A percentile compares a stretch with the other conserved stretches of the same genome.
phyloP scores from a whole-genome alignment of 805 yeast genomes.

The Lipomyces starkeyi region DNA sequence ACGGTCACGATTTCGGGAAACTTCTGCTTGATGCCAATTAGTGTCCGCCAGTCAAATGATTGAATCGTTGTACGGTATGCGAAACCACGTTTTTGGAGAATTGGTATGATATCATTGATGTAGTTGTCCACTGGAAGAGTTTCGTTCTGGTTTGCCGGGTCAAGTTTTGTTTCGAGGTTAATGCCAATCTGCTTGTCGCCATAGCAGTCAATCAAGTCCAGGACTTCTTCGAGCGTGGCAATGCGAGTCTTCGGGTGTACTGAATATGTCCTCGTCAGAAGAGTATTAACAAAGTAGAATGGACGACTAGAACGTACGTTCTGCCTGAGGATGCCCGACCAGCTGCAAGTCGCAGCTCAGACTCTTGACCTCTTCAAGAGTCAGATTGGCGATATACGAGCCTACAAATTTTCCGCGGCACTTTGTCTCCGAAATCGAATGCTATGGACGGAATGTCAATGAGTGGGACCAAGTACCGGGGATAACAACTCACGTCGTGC shows the following conservation, averaged over 20 bases:
- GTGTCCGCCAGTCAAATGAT: neutral
- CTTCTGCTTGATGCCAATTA: neutral
- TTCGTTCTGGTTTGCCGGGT: neutral
- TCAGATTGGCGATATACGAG: neutral
- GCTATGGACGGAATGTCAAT: neutral
- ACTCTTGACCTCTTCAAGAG: neutral
- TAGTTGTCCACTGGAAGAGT: neutral
- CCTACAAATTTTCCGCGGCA: neutral
- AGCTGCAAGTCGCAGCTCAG: neutral
- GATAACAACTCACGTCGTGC: neutral
- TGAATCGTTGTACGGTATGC: neutral
- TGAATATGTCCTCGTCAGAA: neutral
- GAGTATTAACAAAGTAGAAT: neutral
- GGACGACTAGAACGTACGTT: neutral
- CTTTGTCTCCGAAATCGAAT: neutral
- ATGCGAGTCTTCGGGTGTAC: neutral
- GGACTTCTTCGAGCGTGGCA: neutral
- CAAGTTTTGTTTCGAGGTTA: conserved; percentile 1
- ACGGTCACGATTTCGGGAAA: neutral
- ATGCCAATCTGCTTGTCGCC: neutral
- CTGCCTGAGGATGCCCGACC: neutral
- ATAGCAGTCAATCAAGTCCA: neutral
- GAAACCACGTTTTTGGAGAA: neutral
- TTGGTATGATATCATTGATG: conserved; percentile 1
- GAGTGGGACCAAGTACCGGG: neutral